phyloP scores from a whole-genome alignment of 2,329 filamentous ascomycete species.

The Paraphoma chrysanthemicola region DNA sequence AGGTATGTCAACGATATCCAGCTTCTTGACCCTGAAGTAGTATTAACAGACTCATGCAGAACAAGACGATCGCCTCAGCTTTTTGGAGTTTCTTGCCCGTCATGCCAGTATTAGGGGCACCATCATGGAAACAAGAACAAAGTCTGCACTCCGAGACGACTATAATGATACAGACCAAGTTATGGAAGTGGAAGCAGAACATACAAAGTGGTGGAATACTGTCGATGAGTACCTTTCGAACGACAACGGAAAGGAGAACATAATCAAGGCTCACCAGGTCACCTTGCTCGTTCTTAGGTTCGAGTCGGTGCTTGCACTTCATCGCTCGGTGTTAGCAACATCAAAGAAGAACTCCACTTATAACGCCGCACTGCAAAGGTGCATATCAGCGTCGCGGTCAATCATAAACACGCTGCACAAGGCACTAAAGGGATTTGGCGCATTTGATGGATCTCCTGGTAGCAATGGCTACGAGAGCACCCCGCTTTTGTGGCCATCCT shows the following conservation, averaged over 20 bases:
- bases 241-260: constrained; percentile 13
- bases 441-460: constrained; percentile 30
- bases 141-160: constrained; percentile 9
- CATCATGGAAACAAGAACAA: constrained; percentile 29
- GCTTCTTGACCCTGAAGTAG: too few relatives aligned
- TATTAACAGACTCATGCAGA: background rate
- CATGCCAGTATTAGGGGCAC: constrained; percentile 30
- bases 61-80: constrained; percentile 23
- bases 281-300: constrained; percentile 32
- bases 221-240: constrained; percentile 33
- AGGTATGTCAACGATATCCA: too few relatives aligned
- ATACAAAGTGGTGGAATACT: constrained; percentile 34
- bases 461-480: constrained; percentile 27
- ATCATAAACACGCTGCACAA: constrained; percentile 34
- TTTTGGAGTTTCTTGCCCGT: constrained; percentile 30
- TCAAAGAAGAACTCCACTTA: constrained; percentile 28
- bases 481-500: constrained; percentile 33
- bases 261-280: constrained; percentile 29
- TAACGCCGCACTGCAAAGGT: constrained; percentile 30
- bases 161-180: constrained; percentile 13
- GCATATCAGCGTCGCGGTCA: constrained; percentile 30
- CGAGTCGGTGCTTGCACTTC: constrained; percentile 28
- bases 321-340: constrained; percentile 29
- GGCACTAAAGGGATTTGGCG: constrained; percentile 27
- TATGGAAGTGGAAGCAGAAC: constrained; percentile 29